These are phyloP conservation scores for Coelastrella sp. DNA, from an alignment of 139 green algal species.

Conservation along the genomic window DNA sequence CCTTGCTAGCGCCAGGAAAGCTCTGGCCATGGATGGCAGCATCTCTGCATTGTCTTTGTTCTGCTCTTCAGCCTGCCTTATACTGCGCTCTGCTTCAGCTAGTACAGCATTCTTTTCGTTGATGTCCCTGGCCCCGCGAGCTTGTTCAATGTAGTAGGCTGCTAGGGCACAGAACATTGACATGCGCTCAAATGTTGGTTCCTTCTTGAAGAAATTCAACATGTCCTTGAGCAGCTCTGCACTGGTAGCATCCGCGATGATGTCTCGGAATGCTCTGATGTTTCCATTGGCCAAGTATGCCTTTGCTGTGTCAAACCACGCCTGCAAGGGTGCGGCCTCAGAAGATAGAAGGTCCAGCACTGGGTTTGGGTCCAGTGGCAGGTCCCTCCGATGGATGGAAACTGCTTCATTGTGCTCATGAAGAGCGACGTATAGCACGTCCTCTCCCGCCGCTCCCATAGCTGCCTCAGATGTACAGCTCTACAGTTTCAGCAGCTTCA, in stretches of 20 bases:
- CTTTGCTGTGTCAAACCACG: constrained; percentile 81
- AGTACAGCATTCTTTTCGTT: background rate
- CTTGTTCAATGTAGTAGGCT: constrained; percentile 66
- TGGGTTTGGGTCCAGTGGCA: constrained; percentile 73
- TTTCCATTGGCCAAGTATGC: constrained; percentile 73
- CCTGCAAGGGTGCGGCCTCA: constrained; percentile 73
- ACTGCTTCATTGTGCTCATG: constrained; percentile 69
- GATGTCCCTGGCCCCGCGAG: background rate
- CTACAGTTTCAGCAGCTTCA: background rate
- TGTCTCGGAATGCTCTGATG: constrained; percentile 47
- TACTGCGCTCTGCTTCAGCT: constrained; percentile 42
- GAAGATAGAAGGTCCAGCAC: constrained; percentile 75
- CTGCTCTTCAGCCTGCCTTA: constrained; percentile 56
- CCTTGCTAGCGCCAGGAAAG: constrained; percentile 68
- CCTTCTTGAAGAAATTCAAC: constrained; percentile 51
- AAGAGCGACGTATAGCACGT: constrained; percentile 26
- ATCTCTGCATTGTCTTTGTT: constrained; percentile 60
- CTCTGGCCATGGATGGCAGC: constrained; percentile 73
- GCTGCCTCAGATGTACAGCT: background rate
- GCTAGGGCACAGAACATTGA: constrained; percentile 81
- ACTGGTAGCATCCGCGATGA: constrained; percentile 55
- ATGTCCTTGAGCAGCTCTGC: constrained; percentile 53
- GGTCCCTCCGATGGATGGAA: constrained; percentile 53
- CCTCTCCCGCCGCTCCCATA: background rate
- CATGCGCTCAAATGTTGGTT: constrained; percentile 74